Conservation (phyloP, 495 filamentous ascomycete genomes). For the Schizothecium vesticola region DNA sequence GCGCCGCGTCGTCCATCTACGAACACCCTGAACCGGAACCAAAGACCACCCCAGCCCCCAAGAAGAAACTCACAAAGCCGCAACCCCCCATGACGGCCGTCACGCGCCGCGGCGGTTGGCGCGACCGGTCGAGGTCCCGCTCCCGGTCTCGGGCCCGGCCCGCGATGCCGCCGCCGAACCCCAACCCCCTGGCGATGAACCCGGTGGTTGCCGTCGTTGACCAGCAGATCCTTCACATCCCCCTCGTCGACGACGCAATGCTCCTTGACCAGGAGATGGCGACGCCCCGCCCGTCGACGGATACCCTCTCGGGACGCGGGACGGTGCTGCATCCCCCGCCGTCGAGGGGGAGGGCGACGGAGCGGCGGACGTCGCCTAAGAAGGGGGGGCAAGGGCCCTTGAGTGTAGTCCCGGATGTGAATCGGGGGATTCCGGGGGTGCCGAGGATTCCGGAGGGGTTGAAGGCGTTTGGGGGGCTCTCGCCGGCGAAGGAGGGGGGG, state of each 20-base stretch:
- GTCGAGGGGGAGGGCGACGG: neutral
- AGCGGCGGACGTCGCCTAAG: constrained; percentile 4
- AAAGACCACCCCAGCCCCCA: neutral
- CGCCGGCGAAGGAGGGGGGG: constrained; percentile 33
- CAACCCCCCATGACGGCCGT: neutral
- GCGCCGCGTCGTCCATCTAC: neutral
- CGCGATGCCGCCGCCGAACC: neutral
- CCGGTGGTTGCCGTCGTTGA: neutral
- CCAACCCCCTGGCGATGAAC: constrained; percentile 5
- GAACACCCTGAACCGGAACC: neutral
- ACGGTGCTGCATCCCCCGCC: neutral
- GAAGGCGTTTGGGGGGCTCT: constrained; percentile 1
- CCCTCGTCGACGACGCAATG: constrained; percentile 15
- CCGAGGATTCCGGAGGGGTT: constrained; percentile 19
- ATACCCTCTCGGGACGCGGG: neutral
- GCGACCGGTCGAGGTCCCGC: neutral
- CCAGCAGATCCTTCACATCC: neutral
- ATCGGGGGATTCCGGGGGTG: constrained; percentile 36
- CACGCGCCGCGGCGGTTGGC: neutral
- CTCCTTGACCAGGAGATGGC: constrained; percentile 7
- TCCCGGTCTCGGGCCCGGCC: neutral
- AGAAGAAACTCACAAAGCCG: constrained; percentile 15
- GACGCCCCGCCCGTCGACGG: neutral
- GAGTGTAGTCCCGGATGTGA: constrained; percentile 29
- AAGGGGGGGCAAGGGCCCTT: constrained; percentile 18